These are phyloP conservation scores for Leptographium wingfieldii DNA, from an alignment of 2,329 filamentous ascomycete species.

Conservation along the genomic window DNA sequence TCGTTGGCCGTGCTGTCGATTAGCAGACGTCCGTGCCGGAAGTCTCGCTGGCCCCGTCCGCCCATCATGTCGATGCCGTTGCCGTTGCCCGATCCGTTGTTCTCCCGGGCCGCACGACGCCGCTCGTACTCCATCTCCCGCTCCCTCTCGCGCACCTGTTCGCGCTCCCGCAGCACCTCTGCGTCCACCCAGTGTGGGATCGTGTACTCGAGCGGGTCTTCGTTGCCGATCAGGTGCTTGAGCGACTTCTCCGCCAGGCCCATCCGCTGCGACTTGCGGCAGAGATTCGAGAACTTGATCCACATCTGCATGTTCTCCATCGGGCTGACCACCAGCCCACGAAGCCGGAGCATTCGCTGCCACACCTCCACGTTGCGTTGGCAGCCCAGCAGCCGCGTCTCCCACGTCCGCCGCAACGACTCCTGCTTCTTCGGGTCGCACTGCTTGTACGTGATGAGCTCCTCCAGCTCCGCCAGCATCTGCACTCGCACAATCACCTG, in stretches of 20 bases:
- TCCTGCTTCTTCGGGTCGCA: constrained; percentile 79
- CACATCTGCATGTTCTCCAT: constrained; percentile 97
- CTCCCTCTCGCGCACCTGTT: constrained; percentile 8
- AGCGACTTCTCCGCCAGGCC: constrained; percentile 92
- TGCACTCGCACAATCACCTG: constrained; percentile 96
- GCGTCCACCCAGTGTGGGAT: constrained; percentile 45
- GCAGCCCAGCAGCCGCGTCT: constrained; percentile 84
- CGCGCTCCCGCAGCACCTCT: constrained; percentile 14
- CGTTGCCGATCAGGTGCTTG: constrained; percentile 71
- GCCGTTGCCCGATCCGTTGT: not conserved
- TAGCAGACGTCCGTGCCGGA: constrained; percentile 10
- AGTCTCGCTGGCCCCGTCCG: constrained; percentile 3
- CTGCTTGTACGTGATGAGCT: constrained; percentile 97
- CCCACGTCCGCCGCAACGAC: constrained; percentile 90
- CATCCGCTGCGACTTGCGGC: constrained; percentile 88
- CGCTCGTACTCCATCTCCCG: constrained; percentile 9
- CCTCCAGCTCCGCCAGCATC: constrained; percentile 96
- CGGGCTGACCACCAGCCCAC: constrained; percentile 81
- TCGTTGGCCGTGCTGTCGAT: constrained; percentile 6
- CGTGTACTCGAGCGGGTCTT: constrained; percentile 47
- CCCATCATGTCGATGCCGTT: not conserved
- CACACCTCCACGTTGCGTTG: constrained; percentile 97
- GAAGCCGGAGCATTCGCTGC: constrained; percentile 94
- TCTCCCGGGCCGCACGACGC: constrained; percentile 5
- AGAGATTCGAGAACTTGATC: constrained; percentile 98